Conservation (phyloP, 495 filamentous ascomycete genomes). For the Bathelium albidoporum region DNA sequence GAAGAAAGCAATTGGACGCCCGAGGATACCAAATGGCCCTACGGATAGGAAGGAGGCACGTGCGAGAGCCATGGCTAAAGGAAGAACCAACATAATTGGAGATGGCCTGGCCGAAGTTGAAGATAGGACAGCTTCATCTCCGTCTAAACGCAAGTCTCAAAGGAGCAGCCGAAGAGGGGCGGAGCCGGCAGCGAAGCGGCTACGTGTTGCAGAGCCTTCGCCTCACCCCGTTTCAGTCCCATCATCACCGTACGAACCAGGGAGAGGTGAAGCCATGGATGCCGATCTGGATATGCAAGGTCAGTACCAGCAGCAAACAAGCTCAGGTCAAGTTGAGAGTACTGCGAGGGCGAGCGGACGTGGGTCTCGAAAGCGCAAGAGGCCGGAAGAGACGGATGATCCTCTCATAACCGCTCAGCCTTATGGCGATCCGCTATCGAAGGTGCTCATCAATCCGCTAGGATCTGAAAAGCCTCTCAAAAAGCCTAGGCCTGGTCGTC, state of each 20-base stretch:
- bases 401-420: neutral
- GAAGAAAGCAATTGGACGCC: constrained; percentile 7
- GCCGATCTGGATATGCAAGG: too few relatives aligned
- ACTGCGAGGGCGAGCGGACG: neutral
- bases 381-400: neutral
- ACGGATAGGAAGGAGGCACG: neutral
- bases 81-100: neutral
- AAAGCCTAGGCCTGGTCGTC: neutral
- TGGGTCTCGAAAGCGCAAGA: neutral
- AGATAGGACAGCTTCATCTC: neutral
- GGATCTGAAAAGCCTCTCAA: neutral
- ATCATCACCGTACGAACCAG: neutral
- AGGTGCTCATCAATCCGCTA: neutral
- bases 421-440: neutral
- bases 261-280: neutral
- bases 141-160: neutral
- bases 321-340: neutral
- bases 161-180: neutral
- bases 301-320: neutral
- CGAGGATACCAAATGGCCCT: constrained; percentile 23
- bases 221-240: neutral
- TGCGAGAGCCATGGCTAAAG: neutral
- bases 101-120: neutral
- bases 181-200: neutral
- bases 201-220: neutral